Conservation (phyloP, 2,329 filamentous ascomycete genomes). For the Didymella pinodella region DNA sequence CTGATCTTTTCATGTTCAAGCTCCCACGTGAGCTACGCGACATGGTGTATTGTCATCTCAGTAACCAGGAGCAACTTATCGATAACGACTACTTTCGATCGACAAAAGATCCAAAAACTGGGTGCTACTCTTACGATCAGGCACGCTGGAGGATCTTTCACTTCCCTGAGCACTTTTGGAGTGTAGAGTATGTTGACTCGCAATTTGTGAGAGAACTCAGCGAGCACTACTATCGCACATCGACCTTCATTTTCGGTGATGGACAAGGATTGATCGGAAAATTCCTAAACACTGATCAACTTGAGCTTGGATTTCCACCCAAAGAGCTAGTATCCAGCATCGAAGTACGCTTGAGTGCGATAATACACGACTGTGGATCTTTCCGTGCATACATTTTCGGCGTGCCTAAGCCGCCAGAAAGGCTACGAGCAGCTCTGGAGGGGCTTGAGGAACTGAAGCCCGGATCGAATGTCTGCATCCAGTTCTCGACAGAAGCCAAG, state of each 20-base stretch:
- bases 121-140: conserved; percentile 27
- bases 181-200: conserved; percentile 11
- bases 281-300: conserved; percentile 28
- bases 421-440: conserved; percentile 25
- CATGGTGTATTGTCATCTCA: conserved; percentile 31
- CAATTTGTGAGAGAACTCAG: conserved; percentile 25
- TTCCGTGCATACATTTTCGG: conserved; percentile 35
- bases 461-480: conserved; percentile 26
- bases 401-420: conserved; percentile 25
- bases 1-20: conserved; percentile 17
- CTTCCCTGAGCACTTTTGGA: conserved; percentile 32
- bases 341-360: conserved; percentile 28
- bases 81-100: conserved; percentile 33
- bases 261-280: conserved; percentile 26
- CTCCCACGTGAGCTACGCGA: conserved; percentile 31
- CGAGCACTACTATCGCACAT: conserved; percentile 32
- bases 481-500: conserved; percentile 26
- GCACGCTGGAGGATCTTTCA: conserved; percentile 29
- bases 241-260: conserved; percentile 30
- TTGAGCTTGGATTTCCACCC: conserved; percentile 21
- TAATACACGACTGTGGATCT: conserved; percentile 28
- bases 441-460: conserved; percentile 27
- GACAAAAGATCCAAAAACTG: conserved; percentile 28
- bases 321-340: conserved; percentile 23
- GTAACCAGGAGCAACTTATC: conserved; percentile 23